Evolutionary conservation across 106 monocot species (phyloP), one percentile per base, ranked within the genome.

Genomic region (Apostasia ramifera): DNA sequence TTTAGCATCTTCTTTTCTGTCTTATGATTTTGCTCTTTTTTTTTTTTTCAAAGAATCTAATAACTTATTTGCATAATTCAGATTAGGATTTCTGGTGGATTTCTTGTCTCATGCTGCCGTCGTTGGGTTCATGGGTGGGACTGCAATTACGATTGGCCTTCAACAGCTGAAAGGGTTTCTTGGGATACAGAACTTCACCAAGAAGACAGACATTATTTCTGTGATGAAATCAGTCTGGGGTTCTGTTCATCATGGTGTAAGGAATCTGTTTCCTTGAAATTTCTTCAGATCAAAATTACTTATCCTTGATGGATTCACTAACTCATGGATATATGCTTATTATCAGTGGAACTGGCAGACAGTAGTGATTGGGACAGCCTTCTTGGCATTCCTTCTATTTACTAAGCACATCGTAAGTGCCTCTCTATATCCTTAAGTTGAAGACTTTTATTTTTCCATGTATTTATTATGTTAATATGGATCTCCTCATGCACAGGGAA

Each of bases 261-360:
- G 72, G 10, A 10, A 52, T 60, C 26, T 60, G 3, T 9, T 45
- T 46, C 26, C 46, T 44, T 7, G 5, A 44, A 44, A 12, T 6
- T 44, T 40, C 8, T 13, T 68, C 8, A 50, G 8, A 50, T 50
- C 50, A 50, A 50, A 8, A 8, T n/a, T 45, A 44, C 42, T 57
- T n/a, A 53, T 44, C 3, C 41, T 55, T 13, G 4, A 4, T 9
- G 3, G 26, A 42, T 53, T 55, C 12, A 0, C 3, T 52, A 14
- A 42, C 43, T 4, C 44, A 41, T 60, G n/a, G 41, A 26, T 50
- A 50, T 5, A 50, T 4, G 59, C 48, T 47, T 65, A 37, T 71
- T 55, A 74, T 49, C 76, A 91, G 91, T 91, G 91, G 91, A 91
- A 91, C 50, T 91, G 86, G 91, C 81, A 86, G 66, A 91, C 91